phyloP scores from a whole-genome alignment of 2,329 filamentous ascomycete species.

The Trichoderma sp. region DNA sequence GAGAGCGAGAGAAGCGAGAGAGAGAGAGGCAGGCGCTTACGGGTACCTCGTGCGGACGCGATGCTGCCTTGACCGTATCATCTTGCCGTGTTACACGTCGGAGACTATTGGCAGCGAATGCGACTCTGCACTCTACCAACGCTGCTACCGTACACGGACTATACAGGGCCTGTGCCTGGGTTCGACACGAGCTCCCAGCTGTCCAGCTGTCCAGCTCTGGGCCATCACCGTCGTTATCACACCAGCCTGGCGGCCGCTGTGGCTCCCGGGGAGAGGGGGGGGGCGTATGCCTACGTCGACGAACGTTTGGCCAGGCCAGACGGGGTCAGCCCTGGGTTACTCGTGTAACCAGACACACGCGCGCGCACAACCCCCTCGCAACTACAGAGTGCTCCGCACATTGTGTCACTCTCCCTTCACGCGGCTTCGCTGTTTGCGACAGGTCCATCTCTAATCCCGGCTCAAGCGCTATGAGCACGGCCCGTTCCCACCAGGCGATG shows the following conservation, averaged over 20 bases:
- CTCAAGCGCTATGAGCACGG: slow-evolving; percentile 9
- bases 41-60: background rate
- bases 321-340: slow-evolving; percentile 4
- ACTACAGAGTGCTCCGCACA: slow-evolving; percentile 3
- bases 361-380: background rate
- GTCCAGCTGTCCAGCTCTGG: slow-evolving; percentile 1
- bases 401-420: slow-evolving; percentile 1
- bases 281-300: background rate
- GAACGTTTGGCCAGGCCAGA: background rate
- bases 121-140: slow-evolving; percentile 12
- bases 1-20: no score
- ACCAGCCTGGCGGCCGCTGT: background rate
- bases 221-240: background rate
- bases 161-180: background rate
- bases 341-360: background rate
- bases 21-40: slow-evolving; percentile 13
- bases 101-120: slow-evolving; percentile 11
- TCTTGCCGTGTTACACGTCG: slow-evolving; percentile 4
- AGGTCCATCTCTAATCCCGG: slow-evolving; percentile 3
- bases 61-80: background rate
- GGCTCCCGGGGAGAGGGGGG: background rate
- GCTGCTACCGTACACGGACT: background rate
- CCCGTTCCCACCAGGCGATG: slow-evolving; percentile 18
- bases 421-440: slow-evolving; percentile 10
- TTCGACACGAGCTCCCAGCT: background rate